A percentile compares a stretch with the other conserved stretches of the same genome.
These are phyloP conservation scores for Lecanicillium sp. DNA, from an alignment of 2,329 filamentous ascomycete genomes.

Conservation along the genomic window DNA sequence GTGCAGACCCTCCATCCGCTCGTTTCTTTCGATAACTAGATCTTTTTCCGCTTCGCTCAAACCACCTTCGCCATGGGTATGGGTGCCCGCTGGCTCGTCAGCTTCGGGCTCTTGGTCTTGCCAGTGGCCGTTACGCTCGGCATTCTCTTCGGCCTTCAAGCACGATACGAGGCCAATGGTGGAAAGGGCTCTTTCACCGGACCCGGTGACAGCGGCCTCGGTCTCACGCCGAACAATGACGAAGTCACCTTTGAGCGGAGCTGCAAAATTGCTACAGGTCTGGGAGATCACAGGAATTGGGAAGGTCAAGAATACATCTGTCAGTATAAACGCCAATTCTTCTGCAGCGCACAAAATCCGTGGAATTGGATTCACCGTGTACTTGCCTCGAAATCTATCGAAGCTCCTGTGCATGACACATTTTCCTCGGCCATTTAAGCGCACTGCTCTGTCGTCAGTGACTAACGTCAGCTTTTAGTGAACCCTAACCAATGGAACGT, in stretches of 20 bases:
- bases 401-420: no score
- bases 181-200: constrained; percentile 32
- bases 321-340: constrained; percentile 17
- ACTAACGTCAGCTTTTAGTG: constrained; percentile 24
- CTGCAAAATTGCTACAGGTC: constrained; percentile 36
- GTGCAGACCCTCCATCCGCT: not conserved
- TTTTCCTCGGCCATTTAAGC: no score
- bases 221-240: constrained; percentile 20
- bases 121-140: constrained; percentile 41
- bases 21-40: not conserved
- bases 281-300: constrained; percentile 28
- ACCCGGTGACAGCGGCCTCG: constrained; percentile 13
- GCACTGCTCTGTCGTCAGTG: not conserved
- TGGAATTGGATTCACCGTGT: no score
- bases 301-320: constrained; percentile 37
- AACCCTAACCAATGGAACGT: constrained; percentile 50
- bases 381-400: no score
- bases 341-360: no score
- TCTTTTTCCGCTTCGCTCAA: not conserved
- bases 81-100: constrained; percentile 35
- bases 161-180: constrained; percentile 31
- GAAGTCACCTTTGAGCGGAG: constrained; percentile 25
- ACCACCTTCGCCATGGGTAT: constrained; percentile 24
- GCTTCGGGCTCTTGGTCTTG: constrained; percentile 38
- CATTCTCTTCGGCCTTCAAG: constrained; percentile 39